A percentile compares a stretch with the other conserved stretches of the same genome.
phyloP scores from a whole-genome alignment of 805 yeast genomes.

The Yamadazyma olivae region DNA sequence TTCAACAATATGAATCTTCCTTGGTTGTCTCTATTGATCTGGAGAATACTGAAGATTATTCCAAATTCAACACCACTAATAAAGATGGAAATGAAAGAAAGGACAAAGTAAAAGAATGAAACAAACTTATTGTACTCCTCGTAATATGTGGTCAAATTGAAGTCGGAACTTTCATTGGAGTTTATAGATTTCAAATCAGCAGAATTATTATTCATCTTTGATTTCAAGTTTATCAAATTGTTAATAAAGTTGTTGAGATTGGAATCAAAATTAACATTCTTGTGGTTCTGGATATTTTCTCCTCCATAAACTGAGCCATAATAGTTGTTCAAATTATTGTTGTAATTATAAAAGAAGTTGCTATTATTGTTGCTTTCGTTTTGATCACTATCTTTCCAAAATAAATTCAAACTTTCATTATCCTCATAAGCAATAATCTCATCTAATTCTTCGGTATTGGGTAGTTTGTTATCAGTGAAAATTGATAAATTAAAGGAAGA shows the following conservation, averaged over 20 bases:
- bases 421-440: slow-evolving; percentile 13
- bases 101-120: slow-evolving; percentile 27
- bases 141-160: slow-evolving; percentile 22
- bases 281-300: not conserved
- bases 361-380: not conserved
- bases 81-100: slow-evolving; percentile 33
- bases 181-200: slow-evolving; percentile 31
- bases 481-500: slow-evolving; percentile 11
- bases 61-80: slow-evolving; percentile 40
- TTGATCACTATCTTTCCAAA: slow-evolving; percentile 13
- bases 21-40: slow-evolving; percentile 15
- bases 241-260: slow-evolving; percentile 4
- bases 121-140: slow-evolving; percentile 34
- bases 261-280: not conserved
- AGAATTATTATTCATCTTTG: too few species aligned
- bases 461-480: slow-evolving; percentile 10
- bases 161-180: slow-evolving; percentile 24
- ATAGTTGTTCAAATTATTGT: not conserved
- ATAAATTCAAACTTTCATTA: slow-evolving; percentile 13
- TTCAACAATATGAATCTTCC: slow-evolving; percentile 23
- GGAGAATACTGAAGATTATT: slow-evolving; percentile 29
- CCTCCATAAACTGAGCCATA: too few species aligned
- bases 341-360: not conserved
- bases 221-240: slow-evolving; percentile 6
- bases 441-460: slow-evolving; percentile 10